Base-by-base conservation (phyloP, 1,284 basidiomycete species). In the Pyrrhoderma lamaoense region DNA sequence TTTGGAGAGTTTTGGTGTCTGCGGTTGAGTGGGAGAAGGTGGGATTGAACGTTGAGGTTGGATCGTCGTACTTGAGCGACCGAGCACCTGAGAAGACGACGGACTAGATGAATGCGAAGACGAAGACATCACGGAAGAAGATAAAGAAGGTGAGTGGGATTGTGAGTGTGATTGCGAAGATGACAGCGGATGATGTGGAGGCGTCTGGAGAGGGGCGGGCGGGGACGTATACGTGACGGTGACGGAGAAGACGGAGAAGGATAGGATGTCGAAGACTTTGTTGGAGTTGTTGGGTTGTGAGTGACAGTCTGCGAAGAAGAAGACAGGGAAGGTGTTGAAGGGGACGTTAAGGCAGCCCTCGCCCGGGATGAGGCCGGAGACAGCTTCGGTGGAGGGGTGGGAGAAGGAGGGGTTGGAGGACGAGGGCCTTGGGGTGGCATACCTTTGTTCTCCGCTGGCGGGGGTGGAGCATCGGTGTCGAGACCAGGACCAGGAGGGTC, bases 291-390 rank as follows among this genome's bases (percentile, higher is more conserved):
- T 18, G 48, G 52, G 21, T 43, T 27, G 36, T 31, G 46, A 18
- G 37, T 40, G n/a, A 42, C 31, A 31, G 47, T 8, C 3, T 47
- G 14, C 21, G 47, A 2, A 18, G 48, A 48, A 27, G 51, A 43
- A 31, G 53, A 51, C n/a, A 51, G 49, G 11, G 53, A 55, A n/a
- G 53, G 52, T 9, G 52, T 43, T 2, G 52, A 54, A n/a, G 52
- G 52, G 13, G 52, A 53, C 8, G 52, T 53, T 11, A 54, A 42
- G 8, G 40, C 42, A 2, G 42, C 27, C 7, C 47, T 47, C n/a
- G 52, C 49, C 21, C 38, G 34, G 9, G 42, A 47, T 13, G 52
- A 36, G 16, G 52, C 18, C 22, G 48, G 52, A 4, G 47, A 22
- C 7, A 42, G 52, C 16, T 45, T 43, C 8, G 35, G 21, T n/a